Percentiles rank a stretch among this genome's conserved stretches.
Evolutionary conservation across 306 rosid genomes (phyloP).

Genomic region (Casuarina glauca): DNA sequence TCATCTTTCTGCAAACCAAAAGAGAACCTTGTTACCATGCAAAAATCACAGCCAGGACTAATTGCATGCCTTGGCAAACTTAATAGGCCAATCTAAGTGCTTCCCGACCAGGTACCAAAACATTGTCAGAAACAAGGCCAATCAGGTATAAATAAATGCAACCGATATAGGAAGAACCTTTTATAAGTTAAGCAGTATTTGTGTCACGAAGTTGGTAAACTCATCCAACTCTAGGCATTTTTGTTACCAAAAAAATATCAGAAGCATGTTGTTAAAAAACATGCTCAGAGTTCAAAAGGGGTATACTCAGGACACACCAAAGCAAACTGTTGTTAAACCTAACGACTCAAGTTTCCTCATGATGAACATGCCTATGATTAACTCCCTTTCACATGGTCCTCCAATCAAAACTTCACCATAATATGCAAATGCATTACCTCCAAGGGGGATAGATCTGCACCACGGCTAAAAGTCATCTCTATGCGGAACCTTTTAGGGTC

Average conservation of each 20-base stretch:
- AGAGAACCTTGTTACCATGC: conserved; percentile 13
- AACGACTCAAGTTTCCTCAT: neutral
- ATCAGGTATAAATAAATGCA: conserved; percentile 2
- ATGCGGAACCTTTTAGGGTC: conserved; percentile 84
- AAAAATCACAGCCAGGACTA: neutral
- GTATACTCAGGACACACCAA: neutral
- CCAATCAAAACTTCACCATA: conserved; percentile 9
- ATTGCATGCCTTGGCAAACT: neutral
- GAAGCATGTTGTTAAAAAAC: too few relatives aligned
- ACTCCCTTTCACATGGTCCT: neutral
- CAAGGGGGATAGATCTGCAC: conserved; percentile 91
- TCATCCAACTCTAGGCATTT: neutral
- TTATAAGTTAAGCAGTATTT: too few relatives aligned
- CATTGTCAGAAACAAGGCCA: neutral
- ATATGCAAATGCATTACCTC: conserved; percentile 58
- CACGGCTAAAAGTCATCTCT: conserved; percentile 92
- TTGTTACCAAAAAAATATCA: neutral
- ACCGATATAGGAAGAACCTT: neutral
- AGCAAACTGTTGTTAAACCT: neutral
- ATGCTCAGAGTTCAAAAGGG: neutral
- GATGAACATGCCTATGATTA: neutral
- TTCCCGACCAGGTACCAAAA: conserved; percentile 7
- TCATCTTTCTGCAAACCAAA: conserved; percentile 60
- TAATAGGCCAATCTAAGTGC: neutral
- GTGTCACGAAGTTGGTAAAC: neutral